Evolutionary conservation across 306 rosid genomes (phyloP), one percentile per base, ranked within the genome.

Genomic region (Acacia confusa): DNA sequence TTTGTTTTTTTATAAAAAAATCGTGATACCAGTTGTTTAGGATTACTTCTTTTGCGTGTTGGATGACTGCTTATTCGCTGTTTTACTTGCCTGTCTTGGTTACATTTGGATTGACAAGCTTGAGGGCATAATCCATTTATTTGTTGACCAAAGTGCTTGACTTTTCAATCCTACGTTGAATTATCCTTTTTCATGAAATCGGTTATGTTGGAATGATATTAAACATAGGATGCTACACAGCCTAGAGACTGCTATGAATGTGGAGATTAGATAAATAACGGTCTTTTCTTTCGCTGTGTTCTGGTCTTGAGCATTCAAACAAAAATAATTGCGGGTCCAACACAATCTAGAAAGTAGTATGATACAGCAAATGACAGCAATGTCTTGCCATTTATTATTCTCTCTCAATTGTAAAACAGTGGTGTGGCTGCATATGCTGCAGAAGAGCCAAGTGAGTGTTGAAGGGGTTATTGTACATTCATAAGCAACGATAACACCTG

Each of bases 1-100:
- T 43, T 25, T 48, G 71, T 32, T 71, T 19, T 12, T 27, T 36
- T 2, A 30, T 34, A 34, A 27, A 30, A 60, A 9, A 36, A 55
- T 58, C n/a, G 68, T 28, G 69, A 80, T 63, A 52, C 65, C 67
- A 79, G 65, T 58, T 22, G 32, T 25, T 25, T 60, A 60, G 17
- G 36, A 12, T 60, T 60, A 25, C 68, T 47, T 34, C 17, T 45
- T 30, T 66, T 75, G 75, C 34, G 32, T 60, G 6, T 12, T 76
- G 38, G 36, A 28, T 60, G 67, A 60, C 60, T 12, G 4, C 34
- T 40, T 22, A 24, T 75, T 67, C 14, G 27, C 64, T 43, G 53
- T 73, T 55, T 76, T 44, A 60, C 47, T 70, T 70, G 32, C 28
- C 15, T 78, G 32, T 52, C 16, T 70, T 76, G 67, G 50, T 34